Conservation (phyloP, 176 grass and related monocot genomes). For the Calamus simplicifolius region DNA sequence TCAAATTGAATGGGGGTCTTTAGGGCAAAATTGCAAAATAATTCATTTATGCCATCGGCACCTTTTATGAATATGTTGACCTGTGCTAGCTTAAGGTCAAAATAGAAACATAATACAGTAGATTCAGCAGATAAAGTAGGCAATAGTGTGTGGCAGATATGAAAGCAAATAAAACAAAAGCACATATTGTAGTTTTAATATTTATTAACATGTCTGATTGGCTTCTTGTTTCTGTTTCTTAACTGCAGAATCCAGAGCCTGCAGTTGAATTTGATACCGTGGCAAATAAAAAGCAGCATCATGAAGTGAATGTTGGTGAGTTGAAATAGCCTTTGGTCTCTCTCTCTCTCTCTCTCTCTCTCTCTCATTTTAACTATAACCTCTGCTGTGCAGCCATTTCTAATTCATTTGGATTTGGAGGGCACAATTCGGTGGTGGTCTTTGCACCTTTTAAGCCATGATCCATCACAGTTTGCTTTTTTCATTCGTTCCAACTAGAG, state of each 20-base stretch:
- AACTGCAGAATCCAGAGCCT: slow-evolving; percentile 62
- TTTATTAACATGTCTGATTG: neutral
- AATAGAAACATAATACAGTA: no score
- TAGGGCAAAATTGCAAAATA: no score
- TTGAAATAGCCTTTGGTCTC: neutral
- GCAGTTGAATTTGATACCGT: slow-evolving; percentile 88
- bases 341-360: neutral
- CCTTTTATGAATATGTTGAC: no score
- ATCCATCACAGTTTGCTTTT: neutral
- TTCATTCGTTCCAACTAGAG: no score
- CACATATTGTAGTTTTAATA: no score
- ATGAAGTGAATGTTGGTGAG: slow-evolving; percentile 97
- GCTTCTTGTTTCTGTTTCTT: neutral
- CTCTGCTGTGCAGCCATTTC: slow-evolving; percentile 55
- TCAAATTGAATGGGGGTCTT: no score
- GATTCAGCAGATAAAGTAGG: no score
- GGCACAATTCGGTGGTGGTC: slow-evolving; percentile 92
- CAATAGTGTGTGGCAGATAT: no score
- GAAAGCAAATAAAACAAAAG: no score
- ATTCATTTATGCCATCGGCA: no score
- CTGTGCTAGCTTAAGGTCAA: no score
- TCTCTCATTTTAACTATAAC: slow-evolving; percentile 2
- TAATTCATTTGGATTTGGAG: slow-evolving; percentile 96
- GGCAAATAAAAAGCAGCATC: slow-evolving; percentile 77
- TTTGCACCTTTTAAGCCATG: slow-evolving; percentile 96